phyloP scores from a whole-genome alignment of 352 stramenopile species.

The Plasmopara halstedii region DNA sequence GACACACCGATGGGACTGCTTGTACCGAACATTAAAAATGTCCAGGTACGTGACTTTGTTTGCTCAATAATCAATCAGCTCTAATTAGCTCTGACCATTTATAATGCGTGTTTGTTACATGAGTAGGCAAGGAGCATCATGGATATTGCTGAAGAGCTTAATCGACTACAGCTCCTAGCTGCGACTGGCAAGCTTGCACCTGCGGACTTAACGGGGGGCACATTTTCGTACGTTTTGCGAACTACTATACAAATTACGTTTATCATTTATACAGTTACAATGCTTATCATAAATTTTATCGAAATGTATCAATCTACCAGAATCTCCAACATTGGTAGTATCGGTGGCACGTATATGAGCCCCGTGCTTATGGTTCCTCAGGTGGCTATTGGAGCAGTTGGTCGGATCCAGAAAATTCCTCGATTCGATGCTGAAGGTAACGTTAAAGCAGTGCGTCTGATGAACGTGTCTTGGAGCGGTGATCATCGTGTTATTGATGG shows the following conservation, averaged over 20 bases:
- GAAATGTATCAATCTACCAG: constrained; percentile 14
- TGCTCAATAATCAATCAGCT: background rate
- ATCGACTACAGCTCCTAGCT: constrained; percentile 82
- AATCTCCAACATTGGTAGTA: constrained; percentile 91
- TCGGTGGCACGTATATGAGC: constrained; percentile 96
- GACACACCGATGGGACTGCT: constrained; percentile 94
- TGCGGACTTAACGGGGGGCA: constrained; percentile 87
- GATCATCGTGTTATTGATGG: constrained; percentile 98
- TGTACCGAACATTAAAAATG: constrained; percentile 94
- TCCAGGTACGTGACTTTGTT: constrained; percentile 50
- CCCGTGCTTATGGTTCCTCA: constrained; percentile 94
- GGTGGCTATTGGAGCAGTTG: constrained; percentile 96
- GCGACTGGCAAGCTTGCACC: constrained; percentile 69
- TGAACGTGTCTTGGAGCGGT: constrained; percentile 96
- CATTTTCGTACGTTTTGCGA: constrained; percentile 70
- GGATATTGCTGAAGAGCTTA: constrained; percentile 80
- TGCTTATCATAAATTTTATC: no score
- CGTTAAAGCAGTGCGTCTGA: constrained; percentile 85
- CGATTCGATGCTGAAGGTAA: constrained; percentile 86
- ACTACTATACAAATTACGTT: background rate
- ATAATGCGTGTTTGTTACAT: background rate
- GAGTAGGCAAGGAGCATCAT: constrained; percentile 68
- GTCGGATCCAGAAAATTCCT: constrained; percentile 93
- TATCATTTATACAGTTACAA: constrained; percentile 1
- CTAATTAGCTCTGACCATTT: background rate